phyloP scores from a whole-genome alignment of 2,329 filamentous ascomycete species.

The Didymella glomerata region DNA sequence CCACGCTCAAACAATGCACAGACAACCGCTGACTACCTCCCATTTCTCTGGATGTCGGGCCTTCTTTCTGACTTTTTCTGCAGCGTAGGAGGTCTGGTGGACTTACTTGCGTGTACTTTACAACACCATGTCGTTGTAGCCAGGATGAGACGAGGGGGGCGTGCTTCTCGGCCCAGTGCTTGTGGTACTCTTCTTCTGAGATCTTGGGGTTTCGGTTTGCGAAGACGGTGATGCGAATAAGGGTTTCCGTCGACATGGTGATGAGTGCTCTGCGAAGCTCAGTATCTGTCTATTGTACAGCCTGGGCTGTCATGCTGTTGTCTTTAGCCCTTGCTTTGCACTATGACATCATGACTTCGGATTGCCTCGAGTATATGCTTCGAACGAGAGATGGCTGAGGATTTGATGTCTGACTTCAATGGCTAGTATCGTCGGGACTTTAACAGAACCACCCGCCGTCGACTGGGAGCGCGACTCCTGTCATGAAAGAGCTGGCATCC shows the following conservation, averaged over 20 bases:
- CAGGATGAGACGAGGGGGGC: constrained; percentile 32
- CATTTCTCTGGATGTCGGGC: no score
- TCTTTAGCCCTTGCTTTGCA: no score
- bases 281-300: background rate
- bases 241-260: constrained; percentile 23
- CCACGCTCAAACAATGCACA: no score
- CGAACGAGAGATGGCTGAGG: background rate
- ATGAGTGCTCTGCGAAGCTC: background rate
- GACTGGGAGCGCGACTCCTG: constrained; percentile 56
- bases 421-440: background rate
- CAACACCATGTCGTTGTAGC: constrained; percentile 31
- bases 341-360: constrained; percentile 15
- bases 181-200: constrained; percentile 35
- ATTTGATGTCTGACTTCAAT: background rate
- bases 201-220: constrained; percentile 34
- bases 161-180: constrained; percentile 38
- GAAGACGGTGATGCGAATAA: constrained; percentile 34
- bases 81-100: no score
- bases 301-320: background rate
- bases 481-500: constrained; percentile 57
- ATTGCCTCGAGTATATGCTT: background rate
- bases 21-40: no score
- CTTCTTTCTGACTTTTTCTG: no score
- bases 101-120: constrained; percentile 37
- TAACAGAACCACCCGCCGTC: constrained; percentile 57